Percentiles rank a stretch among this genome's conserved stretches.
phyloP scores from a whole-genome alignment of 192 early-diverging fungal genomes.

The Podila epicladia region DNA sequence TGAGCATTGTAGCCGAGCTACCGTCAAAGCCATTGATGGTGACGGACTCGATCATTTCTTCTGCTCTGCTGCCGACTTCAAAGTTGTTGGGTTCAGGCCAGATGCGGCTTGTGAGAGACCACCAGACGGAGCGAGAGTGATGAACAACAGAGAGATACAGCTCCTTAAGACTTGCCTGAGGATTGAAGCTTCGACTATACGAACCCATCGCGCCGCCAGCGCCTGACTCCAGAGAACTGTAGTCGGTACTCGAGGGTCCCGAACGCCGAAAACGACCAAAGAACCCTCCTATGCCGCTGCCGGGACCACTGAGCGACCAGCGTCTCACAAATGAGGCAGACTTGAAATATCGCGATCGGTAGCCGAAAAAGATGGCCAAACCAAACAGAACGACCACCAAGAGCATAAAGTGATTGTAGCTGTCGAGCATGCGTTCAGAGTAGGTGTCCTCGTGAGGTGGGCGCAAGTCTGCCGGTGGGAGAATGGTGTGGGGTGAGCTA shows the following conservation, averaged over 20 bases:
- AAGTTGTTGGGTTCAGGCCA: slow-evolving; percentile 39
- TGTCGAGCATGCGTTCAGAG: slow-evolving; percentile 45
- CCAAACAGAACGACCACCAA: slow-evolving; percentile 32
- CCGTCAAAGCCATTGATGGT: slow-evolving; percentile 41
- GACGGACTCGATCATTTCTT: slow-evolving; percentile 37
- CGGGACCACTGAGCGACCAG: slow-evolving; percentile 17
- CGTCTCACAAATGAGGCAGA: slow-evolving; percentile 9
- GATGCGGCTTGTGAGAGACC: slow-evolving; percentile 32
- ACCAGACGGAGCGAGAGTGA: slow-evolving; percentile 38
- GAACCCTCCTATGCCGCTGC: slow-evolving; percentile 16
- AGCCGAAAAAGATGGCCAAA: slow-evolving; percentile 28
- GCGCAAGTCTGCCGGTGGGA: slow-evolving; percentile 33
- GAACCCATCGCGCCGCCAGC: slow-evolving; percentile 10
- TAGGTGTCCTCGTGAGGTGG: slow-evolving; percentile 44
- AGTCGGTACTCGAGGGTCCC: slow-evolving; percentile 21
- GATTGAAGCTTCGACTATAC: slow-evolving; percentile 28
- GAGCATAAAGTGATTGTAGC: slow-evolving; percentile 46
- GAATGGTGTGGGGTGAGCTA: slow-evolving; percentile 4
- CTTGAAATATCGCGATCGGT: slow-evolving; percentile 34
- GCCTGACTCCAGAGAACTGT: slow-evolving; percentile 43
- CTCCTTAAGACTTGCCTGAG: slow-evolving; percentile 30
- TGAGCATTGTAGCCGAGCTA: slow-evolving; percentile 15
- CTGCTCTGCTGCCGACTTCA: not conserved
- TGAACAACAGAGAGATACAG: slow-evolving; percentile 42
- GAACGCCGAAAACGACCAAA: slow-evolving; percentile 37